Evolutionary conservation across 805 yeast genomes (phyloP).

Genomic region (Grigorovia jiainica): DNA sequence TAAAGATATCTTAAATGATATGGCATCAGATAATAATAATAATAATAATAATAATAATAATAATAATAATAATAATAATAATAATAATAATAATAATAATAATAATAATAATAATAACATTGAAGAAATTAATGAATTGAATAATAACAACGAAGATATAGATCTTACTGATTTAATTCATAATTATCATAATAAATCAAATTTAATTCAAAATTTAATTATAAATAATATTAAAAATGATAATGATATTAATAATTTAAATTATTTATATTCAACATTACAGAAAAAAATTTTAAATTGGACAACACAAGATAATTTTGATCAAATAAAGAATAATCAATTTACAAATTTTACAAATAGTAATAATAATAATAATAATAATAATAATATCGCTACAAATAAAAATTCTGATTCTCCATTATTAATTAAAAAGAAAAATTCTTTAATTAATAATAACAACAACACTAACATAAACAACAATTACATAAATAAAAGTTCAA

Average conservation of each 20-base stretch:
- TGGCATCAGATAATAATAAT: too few species aligned
- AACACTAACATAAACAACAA: neutral
- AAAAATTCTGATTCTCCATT: too few species aligned
- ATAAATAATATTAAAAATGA: neutral
- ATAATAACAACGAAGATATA: neutral
- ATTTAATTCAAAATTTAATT: constrained; percentile 1
- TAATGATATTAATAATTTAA: neutral
- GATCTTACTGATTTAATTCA: neutral
- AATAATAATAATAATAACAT: neutral
- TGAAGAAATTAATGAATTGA: neutral
- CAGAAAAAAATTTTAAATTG: neutral
- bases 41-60: too few species aligned
- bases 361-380: neutral
- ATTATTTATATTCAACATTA: neutral
- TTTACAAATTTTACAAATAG: neutral
- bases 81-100: neutral
- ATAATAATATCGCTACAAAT: neutral
- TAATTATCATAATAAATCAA: neutral
- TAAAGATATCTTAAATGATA: too few species aligned
- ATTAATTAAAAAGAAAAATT: neutral
- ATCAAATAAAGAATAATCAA: neutral
- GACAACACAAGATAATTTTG: neutral
- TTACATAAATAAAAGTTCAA: neutral
- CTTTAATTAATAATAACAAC: neutral
- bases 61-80: neutral